phyloP scores from a whole-genome alignment of 2,329 filamentous ascomycete species.

The Amylocarpus encephaloides region DNA sequence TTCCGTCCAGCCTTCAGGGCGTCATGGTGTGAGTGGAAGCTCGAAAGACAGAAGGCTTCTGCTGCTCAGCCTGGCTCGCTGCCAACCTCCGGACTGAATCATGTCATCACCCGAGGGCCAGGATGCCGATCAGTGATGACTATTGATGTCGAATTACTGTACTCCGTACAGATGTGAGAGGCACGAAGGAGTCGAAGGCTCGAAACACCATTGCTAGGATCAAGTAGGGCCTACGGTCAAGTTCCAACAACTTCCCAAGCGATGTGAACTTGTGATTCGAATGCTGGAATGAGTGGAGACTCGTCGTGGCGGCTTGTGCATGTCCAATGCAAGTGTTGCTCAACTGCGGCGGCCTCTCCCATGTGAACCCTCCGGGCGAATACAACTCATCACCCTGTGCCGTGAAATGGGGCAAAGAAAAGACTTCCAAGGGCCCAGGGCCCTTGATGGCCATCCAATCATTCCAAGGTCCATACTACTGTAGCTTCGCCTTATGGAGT shows the following conservation, averaged over 20 bases:
- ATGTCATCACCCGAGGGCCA: not conserved
- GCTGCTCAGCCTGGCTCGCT: not conserved
- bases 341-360: not conserved
- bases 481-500: no score
- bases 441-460: no score
- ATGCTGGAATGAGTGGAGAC: not conserved
- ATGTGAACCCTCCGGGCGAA: conserved; percentile 14
- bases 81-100: no score
- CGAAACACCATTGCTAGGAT: not conserved
- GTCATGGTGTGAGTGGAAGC: no score
- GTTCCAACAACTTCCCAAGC: no score
- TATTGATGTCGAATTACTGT: not conserved
- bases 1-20: not conserved
- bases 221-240: no score
- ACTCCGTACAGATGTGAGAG: not conserved
- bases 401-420: not conserved
- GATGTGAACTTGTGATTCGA: no score
- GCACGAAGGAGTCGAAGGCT: not conserved
- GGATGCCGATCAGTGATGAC: not conserved
- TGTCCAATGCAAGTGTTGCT: not conserved
- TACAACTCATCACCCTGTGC: conserved; percentile 2
- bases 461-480: no score
- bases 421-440: no score
- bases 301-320: not conserved
- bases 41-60: not conserved